Conservation (phyloP, 345 rosid species). For the Ceriops zippeliana region DNA sequence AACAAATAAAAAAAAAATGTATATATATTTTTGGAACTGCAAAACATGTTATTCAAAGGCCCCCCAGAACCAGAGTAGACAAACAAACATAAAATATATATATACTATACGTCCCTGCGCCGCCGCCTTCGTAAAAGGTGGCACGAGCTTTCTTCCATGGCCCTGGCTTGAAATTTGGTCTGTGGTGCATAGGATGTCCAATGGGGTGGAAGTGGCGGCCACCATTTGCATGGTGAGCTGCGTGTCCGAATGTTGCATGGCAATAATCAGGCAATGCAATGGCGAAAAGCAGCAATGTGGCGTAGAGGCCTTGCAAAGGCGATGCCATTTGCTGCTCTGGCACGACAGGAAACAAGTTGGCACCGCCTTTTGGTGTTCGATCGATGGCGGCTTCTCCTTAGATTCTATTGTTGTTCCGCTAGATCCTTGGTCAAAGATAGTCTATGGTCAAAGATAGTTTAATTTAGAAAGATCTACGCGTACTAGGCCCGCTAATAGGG, state of each 20-base stretch:
- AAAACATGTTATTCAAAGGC: not conserved
- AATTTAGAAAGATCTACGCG: not conserved
- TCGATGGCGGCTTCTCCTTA: not conserved
- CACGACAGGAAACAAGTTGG: not conserved
- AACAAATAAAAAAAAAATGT: not conserved
- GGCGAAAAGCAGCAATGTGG: slow-evolving; percentile 10
- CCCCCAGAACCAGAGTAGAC: not conserved
- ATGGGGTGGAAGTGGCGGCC: not conserved
- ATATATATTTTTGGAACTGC: slow-evolving; percentile 7
- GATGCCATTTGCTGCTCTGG: slow-evolving; percentile 15
- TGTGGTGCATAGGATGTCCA: not conserved
- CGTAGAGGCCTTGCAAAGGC: slow-evolving; percentile 5
- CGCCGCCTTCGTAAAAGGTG: slow-evolving; percentile 50
- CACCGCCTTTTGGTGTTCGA: not conserved
- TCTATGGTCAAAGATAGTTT: not conserved
- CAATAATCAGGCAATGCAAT: slow-evolving; percentile 15
- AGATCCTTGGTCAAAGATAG: too few relatives aligned
- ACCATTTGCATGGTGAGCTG: slow-evolving; percentile 15
- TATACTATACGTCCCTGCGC: slow-evolving; percentile 44
- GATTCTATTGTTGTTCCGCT: not conserved
- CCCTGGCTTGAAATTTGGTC: slow-evolving; percentile 34
- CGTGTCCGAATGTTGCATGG: not conserved
- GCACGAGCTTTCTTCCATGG: slow-evolving; percentile 47
- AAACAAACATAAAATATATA: not conserved
- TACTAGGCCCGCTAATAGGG: not conserved